Evolutionary conservation across 1,139 yeast genomes (phyloP), one percentile per base, ranked within the genome.

Genomic region (Taphrina communis): DNA sequence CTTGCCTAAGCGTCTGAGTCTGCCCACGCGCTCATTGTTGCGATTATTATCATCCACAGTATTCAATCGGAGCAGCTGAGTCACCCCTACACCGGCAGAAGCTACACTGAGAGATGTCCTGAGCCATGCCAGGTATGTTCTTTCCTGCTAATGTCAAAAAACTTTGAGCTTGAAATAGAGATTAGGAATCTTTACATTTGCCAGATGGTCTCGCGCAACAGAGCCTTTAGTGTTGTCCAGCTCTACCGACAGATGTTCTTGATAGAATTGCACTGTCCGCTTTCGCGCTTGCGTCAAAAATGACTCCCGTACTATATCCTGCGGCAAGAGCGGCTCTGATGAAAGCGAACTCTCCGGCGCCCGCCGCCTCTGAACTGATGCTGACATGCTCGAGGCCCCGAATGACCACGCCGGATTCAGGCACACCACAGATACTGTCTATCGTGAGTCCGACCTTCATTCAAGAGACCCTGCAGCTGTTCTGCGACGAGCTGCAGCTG

Each of bases 61-160:
- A 46, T 63, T 57, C 11, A 63, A 46, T 17, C 67, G 52, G 7
- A 63, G 50, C 35, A 63, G 41, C 17, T 63, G 67, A 8, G 67
- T 63, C 48, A 63, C 67, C 6, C 55, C 67, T 9, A 63, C 67
- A 2, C 67, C 67, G 21, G 67, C 61, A 19, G 67, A 63, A 8
- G 67, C 67, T 31, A 63, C 56, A 17, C 61, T 53, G 9, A 63
- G 39, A 8, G 61, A 53, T 19, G 67, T 63, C 8, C 67, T 46
- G n/a, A 63, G 25, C 67, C 67, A 63, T 11, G 67, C 67, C 19
- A 63, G 56, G 46, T 53, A 63, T 58, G 62, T 58, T 25, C 62
- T 58, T 46, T 62, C 50, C 57, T 38, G 12, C 39, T 5, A 21
- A 25, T 25, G 31, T 25, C 31, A 25, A 25, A 25, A 25, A 25